phyloP scores from a whole-genome alignment of 23 red algal species.

The Gracilaria caudata region DNA sequence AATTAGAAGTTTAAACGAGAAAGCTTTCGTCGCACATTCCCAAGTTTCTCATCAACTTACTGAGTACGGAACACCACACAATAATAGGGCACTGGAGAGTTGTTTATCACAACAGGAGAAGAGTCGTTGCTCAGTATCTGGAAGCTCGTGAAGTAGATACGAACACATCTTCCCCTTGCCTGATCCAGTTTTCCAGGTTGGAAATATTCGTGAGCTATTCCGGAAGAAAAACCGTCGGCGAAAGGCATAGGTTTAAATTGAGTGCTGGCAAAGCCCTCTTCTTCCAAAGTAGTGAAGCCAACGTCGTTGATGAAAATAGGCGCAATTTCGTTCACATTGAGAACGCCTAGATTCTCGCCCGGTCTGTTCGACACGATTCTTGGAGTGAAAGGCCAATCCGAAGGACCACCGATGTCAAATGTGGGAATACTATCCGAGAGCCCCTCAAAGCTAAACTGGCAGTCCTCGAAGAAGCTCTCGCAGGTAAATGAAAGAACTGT shows the following conservation, averaged over 20 bases:
- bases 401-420: too few species aligned
- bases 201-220: constrained; percentile 21
- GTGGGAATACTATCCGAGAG: too few species aligned
- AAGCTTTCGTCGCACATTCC: too few species aligned
- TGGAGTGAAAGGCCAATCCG: too few species aligned
- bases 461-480: too few species aligned
- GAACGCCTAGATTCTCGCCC: neutral
- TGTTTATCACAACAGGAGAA: neutral
- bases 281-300: neutral
- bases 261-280: neutral
- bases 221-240: constrained; percentile 1
- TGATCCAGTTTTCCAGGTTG: constrained; percentile 17
- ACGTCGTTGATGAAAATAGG: neutral
- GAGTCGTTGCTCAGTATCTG: neutral
- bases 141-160: constrained; percentile 24
- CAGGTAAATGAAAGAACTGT: too few species aligned
- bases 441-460: too few species aligned
- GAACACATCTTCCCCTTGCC: constrained; percentile 6
- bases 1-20: too few species aligned
- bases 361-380: constrained; percentile 5
- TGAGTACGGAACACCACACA: constrained; percentile 5
- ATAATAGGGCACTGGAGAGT: constrained; percentile 9
- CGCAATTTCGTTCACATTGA: neutral
- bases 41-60: constrained; percentile 6
- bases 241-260: constrained; percentile 16